A percentile compares a stretch with the other conserved stretches of the same genome.
Conservation (phyloP, 1,284 basidiomycete genomes). For the Trichosporon inkin region DNA sequence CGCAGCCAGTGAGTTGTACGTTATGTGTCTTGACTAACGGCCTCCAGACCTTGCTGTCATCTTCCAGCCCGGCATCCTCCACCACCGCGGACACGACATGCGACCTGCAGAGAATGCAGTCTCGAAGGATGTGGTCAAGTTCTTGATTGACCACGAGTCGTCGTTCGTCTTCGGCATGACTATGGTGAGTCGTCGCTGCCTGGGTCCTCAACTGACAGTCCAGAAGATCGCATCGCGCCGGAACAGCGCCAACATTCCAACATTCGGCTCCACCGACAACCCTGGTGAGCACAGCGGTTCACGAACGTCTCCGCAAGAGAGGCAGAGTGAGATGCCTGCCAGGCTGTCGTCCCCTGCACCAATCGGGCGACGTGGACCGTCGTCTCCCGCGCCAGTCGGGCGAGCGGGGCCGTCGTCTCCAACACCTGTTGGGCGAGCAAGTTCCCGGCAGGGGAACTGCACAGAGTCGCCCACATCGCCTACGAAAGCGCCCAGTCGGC, state of each 20-base stretch:
- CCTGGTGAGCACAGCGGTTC: not conserved
- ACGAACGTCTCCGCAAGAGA: not conserved
- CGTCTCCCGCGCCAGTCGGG: too few relatives aligned
- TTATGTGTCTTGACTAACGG: constrained; percentile 7
- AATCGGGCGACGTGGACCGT: too few relatives aligned
- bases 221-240: constrained; percentile 1
- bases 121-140: constrained; percentile 87
- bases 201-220: not conserved
- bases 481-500: not conserved
- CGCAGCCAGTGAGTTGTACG: constrained; percentile 66
- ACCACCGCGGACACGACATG: constrained; percentile 79
- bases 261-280: not conserved
- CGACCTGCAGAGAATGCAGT: constrained; percentile 75
- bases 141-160: constrained; percentile 65
- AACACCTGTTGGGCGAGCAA: not conserved
- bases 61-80: constrained; percentile 87
- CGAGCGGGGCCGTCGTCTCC: not conserved
- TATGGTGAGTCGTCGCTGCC: constrained; percentile 23
- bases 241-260: not conserved
- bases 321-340: not conserved
- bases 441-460: not conserved
- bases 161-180: constrained; percentile 47
- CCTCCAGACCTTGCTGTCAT: constrained; percentile 83
- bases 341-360: too few relatives aligned
- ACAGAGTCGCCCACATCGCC: constrained; percentile 5